Base-by-base conservation (phyloP, 768 basidiomycete species). In the Kwoniella shandongensis region DNA sequence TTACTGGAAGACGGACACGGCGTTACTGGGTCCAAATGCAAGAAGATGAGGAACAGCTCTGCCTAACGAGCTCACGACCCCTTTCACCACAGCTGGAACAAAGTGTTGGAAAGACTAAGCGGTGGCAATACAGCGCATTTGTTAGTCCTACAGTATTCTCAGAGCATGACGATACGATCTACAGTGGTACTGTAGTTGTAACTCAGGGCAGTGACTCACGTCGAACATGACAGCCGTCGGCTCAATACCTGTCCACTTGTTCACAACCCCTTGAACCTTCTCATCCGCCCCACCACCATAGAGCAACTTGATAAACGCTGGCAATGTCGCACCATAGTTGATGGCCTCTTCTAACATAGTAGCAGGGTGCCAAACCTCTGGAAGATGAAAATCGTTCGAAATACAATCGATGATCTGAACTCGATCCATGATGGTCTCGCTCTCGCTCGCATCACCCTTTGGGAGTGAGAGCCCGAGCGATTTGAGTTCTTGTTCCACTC, bases 101-200 rank as follows among this genome's bases (percentile, higher is more conserved):
- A 68, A 68, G 3, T 32, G 4, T 40, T 61, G 60, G 51, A 68
- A 65, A 4, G 50, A 2, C 66, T 68, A 39, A n/a, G 17, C 2
- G 13, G 17, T 30, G 11, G 42, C 23, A 23, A 22, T 30, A 48
- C 15, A 12, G 6, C 17, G 5, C 47, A 36, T 12, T 45, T 17
- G 10, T 25, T n/a, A n/a, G n/a, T n/a, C n/a, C n/a, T n/a, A n/a
- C n/a, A n/a, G n/a, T n/a, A n/a, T n/a, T n/a, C n/a, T n/a, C n/a
- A n/a, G n/a, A n/a, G n/a, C n/a, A n/a, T n/a, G n/a, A n/a, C n/a
- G n/a, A n/a, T n/a, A n/a, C n/a, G n/a, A n/a, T n/a, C n/a, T n/a
- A n/a, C n/a, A n/a, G n/a, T n/a, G n/a, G n/a, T n/a, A n/a, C n/a
- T n/a, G n/a, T n/a, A n/a, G n/a, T n/a, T n/a, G n/a, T n/a, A n/a